Base-by-base conservation (phyloP, 2,329 filamentous ascomycete genomes). In the Stemphylium vesicarium region DNA sequence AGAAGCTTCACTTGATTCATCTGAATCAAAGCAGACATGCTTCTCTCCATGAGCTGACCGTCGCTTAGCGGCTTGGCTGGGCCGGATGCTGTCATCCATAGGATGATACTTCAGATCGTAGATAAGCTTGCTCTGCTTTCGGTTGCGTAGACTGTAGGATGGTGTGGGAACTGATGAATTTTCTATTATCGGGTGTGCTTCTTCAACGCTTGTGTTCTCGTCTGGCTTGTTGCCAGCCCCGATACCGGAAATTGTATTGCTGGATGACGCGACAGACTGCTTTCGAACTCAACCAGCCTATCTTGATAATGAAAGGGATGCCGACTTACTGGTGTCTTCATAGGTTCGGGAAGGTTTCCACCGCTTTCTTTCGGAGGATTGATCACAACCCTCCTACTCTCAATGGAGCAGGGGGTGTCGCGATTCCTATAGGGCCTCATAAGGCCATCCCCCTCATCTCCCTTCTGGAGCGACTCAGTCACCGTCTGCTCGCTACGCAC, bases 71-170 rank as follows among this genome's bases (percentile, higher is more conserved):
- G 72, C 71, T 24, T 65, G 64, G 9, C 59, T 57, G 4, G 72
- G 71, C 9, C 61, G 61, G 7, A 70, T 56, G 39, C 51, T 46
- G 8, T 74, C 70, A 36, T 75, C 72, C 63, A 75, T 65, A 2
- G 71, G 72, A 49, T 75, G 72, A 33, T 72, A 75, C 48, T 64
- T 70, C 18, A 69, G 55, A 33, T 74, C 66, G 50, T 74, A 74
- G 5, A 58, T 41, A 4, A 73, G 64, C 31, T 64, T 62, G 22
- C 52, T 63, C 15, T 50, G 51, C 4, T 47, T 63, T 9, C 62
- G 59, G 18, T 50, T 48, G 31, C 59, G 61, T 9, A 62, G 31
- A 2, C 43, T 38, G 43, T 65, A 63, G 0, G 56, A 57, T 1
- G 58, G 62, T 1, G 51, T 33, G 4, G 60, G 45, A 18, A 24